Percentiles rank a stretch among this genome's conserved stretches.
Evolutionary conservation across 1,284 basidiomycete species (phyloP).

Genomic region (Schizophyllum amplum): DNA sequence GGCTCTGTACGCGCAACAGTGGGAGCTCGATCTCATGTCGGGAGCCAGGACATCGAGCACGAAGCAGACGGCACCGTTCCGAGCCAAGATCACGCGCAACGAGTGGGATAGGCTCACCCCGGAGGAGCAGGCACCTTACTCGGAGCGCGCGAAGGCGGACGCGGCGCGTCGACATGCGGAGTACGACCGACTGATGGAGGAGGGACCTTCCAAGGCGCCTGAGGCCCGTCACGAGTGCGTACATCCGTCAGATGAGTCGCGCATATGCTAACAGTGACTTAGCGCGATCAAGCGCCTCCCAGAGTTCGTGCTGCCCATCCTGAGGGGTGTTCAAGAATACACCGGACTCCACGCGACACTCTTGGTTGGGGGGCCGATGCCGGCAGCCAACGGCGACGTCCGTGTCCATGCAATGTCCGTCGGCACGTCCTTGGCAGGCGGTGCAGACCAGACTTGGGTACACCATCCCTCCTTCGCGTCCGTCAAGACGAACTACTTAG

Average conservation of each 20-base stretch:
- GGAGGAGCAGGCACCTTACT: neutral
- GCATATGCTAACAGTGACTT: neutral
- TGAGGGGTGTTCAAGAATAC: neutral
- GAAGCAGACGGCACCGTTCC: conserved; percentile 1
- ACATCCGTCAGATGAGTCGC: neutral
- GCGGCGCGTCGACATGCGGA: neutral
- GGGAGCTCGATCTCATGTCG: neutral
- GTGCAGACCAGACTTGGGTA: too few species aligned
- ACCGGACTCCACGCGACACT: conserved; percentile 6
- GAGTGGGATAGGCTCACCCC: neutral
- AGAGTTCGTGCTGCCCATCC: neutral
- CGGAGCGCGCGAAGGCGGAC: neutral
- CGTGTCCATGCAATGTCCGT: neutral
- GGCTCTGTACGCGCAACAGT: neutral
- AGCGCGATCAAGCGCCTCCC: neutral
- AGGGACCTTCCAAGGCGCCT: neutral
- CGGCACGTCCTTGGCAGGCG: too few species aligned
- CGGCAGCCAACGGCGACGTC: neutral
- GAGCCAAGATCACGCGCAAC: neutral
- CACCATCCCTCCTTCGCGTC: too few species aligned
- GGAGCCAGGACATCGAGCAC: neutral
- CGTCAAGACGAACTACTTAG: too few species aligned
- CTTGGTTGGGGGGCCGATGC: conserved; percentile 4
- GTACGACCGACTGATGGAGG: neutral
- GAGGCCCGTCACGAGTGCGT: conserved; percentile 1